phyloP scores from a whole-genome alignment of 2,329 filamentous ascomycete genomes.

The Chalaropsis thielavioides region DNA sequence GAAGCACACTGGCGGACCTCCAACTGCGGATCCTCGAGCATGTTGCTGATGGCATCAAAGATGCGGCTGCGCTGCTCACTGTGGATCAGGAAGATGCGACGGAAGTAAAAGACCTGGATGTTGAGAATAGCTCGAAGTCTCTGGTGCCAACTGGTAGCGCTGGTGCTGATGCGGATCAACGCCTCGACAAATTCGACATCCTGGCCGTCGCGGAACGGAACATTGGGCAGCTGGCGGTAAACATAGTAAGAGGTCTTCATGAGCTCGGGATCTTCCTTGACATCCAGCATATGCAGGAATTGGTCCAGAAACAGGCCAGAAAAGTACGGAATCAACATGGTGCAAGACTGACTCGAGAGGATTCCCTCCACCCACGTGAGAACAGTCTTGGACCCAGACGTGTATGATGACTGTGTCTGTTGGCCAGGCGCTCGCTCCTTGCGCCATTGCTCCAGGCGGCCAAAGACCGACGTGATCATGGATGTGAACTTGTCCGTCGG shows the following conservation, averaged over 20 bases:
- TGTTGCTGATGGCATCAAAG: constrained; percentile 85
- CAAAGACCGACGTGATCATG: constrained; percentile 63
- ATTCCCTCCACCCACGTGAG: constrained; percentile 89
- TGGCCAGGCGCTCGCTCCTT: constrained; percentile 71
- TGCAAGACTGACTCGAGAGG: constrained; percentile 84
- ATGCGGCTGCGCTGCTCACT: constrained; percentile 60
- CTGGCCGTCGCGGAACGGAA: constrained; percentile 77
- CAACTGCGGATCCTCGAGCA: constrained; percentile 82
- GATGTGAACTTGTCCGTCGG: constrained; percentile 58
- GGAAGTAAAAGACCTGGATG: constrained; percentile 98
- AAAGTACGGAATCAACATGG: constrained; percentile 80
- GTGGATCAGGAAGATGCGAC: constrained; percentile 76
- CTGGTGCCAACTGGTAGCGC: constrained; percentile 84
- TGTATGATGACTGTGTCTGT: constrained; percentile 87
- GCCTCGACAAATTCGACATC: constrained; percentile 72
- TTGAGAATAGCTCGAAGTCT: constrained; percentile 88
- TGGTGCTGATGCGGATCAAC: constrained; percentile 75
- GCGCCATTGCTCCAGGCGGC: constrained; percentile 73
- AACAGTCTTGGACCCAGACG: constrained; percentile 89
- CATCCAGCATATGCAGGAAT: constrained; percentile 98
- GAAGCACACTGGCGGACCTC: constrained; percentile 91
- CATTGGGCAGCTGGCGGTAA: constrained; percentile 89
- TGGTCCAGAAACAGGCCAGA: constrained; percentile 79
- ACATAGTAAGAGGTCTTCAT: constrained; percentile 92
- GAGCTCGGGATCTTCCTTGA: constrained; percentile 93